Evolutionary conservation across 345 rosid species (phyloP), one percentile per base, ranked within the genome.

Genomic region (Ceriops tagal): DNA sequence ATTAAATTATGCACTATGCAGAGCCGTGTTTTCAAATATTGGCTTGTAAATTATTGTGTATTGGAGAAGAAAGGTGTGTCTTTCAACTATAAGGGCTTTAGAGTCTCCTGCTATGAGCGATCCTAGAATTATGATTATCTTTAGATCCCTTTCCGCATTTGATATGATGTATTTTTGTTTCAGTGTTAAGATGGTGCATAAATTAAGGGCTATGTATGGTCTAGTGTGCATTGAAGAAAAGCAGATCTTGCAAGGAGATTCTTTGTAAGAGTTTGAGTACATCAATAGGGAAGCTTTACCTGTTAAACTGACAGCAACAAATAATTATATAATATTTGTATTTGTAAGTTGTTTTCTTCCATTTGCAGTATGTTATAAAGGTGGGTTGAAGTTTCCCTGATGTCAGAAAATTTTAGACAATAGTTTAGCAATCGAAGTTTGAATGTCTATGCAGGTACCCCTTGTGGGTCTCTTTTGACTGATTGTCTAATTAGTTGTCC

Each of bases 41-140:
- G 66, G 51, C 53, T 58, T 72, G 70, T 66, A 72, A 65, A 58
- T 72, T 53, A 18, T 20, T 11, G 61, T 16, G 5, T 39, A n/a
- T 28, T 28, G 30, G 53, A 55, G 13, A n/a, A 61, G 22, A 34
- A 35, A 49, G 55, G 53, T 39, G 66, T 62, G 63, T 7, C 47
- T 58, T 13, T 55, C 20, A 19, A 20, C 31, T 68, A 52, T 9
- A 27, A 28, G 32, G 43, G 53, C 8, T 46, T n/a, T 71, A 62
- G 62, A n/a, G 61, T 70, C 21, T 53, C 21, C 8, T 35, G 37
- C 34, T 67, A 55, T 3, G 21, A 31, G 60, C 1, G 55, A 43
- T 35, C 34, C 24, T 52, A 46, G 58, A 30, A 52, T 52, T 66
- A 10, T 66, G 69, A 31, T 53, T 31, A 34, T 30, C 56, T 28